Evolutionary conservation across 306 rosid genomes (phyloP).

Genomic region (Amphicarpaea edgeworthii): DNA sequence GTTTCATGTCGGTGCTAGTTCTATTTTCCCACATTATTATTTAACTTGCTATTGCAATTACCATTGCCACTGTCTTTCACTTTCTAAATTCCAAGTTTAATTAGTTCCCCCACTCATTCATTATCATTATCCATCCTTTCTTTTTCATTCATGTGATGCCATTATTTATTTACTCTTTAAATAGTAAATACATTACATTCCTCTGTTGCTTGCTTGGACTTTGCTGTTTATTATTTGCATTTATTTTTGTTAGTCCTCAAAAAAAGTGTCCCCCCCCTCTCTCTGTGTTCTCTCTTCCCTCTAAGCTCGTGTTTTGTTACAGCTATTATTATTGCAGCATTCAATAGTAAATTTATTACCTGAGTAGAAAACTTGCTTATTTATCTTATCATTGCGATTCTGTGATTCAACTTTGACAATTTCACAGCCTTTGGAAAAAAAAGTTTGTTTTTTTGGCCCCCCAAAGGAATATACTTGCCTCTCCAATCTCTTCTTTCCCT

Average conservation of each 20-base stretch:
- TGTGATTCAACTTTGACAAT: background rate
- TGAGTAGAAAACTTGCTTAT: constrained; percentile 8
- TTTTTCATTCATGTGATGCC: constrained; percentile 35
- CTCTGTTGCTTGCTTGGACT: background rate
- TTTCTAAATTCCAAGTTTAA: background rate
- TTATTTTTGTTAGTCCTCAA: background rate
- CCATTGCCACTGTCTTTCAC: background rate
- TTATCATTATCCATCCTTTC: constrained; percentile 18
- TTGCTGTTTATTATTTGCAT: constrained; percentile 26
- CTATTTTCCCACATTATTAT: background rate
- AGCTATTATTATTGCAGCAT: constrained; percentile 44
- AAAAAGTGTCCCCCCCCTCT: background rate
- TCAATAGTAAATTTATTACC: constrained; percentile 17
- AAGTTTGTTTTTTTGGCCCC: background rate
- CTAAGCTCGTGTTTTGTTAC: background rate
- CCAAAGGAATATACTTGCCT: constrained; percentile 25
- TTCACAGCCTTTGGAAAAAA: background rate
- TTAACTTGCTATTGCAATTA: background rate
- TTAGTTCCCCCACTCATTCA: constrained; percentile 16
- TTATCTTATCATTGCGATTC: background rate
- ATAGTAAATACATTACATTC: constrained; percentile 12
- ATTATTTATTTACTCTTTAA: constrained; percentile 4
- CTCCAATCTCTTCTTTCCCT: constrained; percentile 29
- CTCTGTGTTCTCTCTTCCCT: background rate
- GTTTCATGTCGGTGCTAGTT: constrained; percentile 21